A percentile compares a stretch with the other conserved stretches of the same genome.
These are phyloP conservation scores for Yamadazyma dendronema DNA, from an alignment of 1,139 yeast species.

Conservation along the genomic window DNA sequence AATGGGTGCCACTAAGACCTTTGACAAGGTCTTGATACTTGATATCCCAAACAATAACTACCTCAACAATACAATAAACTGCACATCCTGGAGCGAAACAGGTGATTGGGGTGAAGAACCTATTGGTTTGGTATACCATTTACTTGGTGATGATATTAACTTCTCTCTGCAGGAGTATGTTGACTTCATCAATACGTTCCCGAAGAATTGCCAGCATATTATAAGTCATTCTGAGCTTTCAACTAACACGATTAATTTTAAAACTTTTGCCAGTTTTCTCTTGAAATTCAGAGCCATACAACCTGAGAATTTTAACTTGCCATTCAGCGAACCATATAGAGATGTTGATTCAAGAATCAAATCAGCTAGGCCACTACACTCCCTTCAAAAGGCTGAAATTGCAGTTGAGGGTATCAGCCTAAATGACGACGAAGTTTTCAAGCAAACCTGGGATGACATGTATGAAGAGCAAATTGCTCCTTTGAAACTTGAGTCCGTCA, in stretches of 20 bases:
- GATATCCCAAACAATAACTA: constrained; percentile 68
- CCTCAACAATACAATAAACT: constrained; percentile 41
- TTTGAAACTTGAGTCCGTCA: constrained; percentile 15
- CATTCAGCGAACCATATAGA: constrained; percentile 27
- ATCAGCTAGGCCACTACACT: constrained; percentile 25
- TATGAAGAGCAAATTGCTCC: constrained; percentile 44
- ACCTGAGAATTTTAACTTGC: constrained; percentile 51
- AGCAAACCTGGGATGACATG: constrained; percentile 37
- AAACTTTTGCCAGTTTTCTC: constrained; percentile 51
- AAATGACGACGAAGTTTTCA: constrained; percentile 21
- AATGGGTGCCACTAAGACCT: constrained; percentile 56
- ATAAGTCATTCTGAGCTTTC: constrained; percentile 68
- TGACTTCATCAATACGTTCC: constrained; percentile 46
- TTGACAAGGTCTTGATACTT: constrained; percentile 61
- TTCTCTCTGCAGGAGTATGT: constrained; percentile 47
- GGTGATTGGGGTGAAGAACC: constrained; percentile 32
- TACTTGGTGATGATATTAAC: constrained; percentile 65
- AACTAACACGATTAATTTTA: constrained; percentile 59
- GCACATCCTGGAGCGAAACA: constrained; percentile 27
- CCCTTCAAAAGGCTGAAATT: constrained; percentile 30
- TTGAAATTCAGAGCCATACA: constrained; percentile 58
- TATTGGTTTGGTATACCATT: constrained; percentile 65
- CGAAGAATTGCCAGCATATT: constrained; percentile 53
- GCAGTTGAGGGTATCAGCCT: constrained; percentile 19
- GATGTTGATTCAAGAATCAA: constrained; percentile 7